Conservation (phyloP, 768 basidiomycete species). For the Coprinopsis marcescibilis region DNA sequence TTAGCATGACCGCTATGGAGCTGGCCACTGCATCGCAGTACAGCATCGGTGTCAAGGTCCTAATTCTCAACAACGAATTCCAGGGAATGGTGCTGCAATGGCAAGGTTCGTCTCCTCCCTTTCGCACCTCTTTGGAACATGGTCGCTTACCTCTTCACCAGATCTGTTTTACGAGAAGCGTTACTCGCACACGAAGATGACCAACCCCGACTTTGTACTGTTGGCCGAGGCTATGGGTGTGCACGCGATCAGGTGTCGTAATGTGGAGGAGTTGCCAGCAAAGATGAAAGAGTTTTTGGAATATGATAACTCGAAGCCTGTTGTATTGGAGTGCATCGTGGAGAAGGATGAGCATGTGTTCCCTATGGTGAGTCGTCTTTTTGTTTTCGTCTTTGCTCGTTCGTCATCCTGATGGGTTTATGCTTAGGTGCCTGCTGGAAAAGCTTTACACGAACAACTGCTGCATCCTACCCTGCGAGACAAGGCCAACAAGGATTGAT, state of each 20-base stretch:
- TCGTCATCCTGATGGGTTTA: too few species aligned
- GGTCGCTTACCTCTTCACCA: slow-evolving; percentile 10
- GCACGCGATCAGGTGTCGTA: slow-evolving; percentile 77
- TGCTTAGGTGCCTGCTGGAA: slow-evolving; percentile 30
- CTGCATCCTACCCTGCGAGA: not conserved
- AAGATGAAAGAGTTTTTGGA: slow-evolving; percentile 99
- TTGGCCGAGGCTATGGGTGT: slow-evolving; percentile 90
- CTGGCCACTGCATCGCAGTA: slow-evolving; percentile 89
- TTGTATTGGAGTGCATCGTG: slow-evolving; percentile 88
- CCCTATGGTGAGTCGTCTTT: too few species aligned
- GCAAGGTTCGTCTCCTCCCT: slow-evolving; percentile 63
- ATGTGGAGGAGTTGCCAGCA: slow-evolving; percentile 69
- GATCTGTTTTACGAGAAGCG: slow-evolving; percentile 96
- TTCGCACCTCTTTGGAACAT: not conserved
- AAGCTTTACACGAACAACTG: not conserved
- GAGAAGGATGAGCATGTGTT: slow-evolving; percentile 83
- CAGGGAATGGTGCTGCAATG: slow-evolving; percentile 99
- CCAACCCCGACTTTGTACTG: slow-evolving; percentile 89
- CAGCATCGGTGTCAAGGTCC: slow-evolving; percentile 90
- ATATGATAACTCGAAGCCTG: slow-evolving; percentile 81
- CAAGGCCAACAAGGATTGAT: not conserved
- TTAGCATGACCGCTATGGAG: slow-evolving; percentile 99
- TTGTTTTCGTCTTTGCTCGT: too few species aligned
- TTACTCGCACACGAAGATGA: slow-evolving; percentile 97
- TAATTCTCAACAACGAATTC: slow-evolving; percentile 94